phyloP scores from a whole-genome alignment of 1,284 basidiomycete species.

The Lentinula novae-zelandiae region DNA sequence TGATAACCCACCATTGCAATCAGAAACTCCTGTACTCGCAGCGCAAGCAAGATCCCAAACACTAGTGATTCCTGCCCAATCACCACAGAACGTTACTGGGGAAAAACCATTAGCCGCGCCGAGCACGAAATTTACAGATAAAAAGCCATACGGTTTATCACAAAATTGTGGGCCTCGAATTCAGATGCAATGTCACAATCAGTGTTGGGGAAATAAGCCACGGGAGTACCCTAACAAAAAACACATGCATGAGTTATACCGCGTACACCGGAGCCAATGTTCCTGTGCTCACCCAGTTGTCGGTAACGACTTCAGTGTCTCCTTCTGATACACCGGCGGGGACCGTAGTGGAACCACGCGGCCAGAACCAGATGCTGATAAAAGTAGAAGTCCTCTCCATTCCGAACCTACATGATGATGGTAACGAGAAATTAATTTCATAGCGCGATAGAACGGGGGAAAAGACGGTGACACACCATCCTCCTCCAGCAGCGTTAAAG shows the following conservation, averaged over 20 bases:
- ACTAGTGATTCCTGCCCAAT: background rate
- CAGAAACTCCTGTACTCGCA: conserved; percentile 36
- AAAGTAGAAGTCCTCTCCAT: conserved; percentile 40
- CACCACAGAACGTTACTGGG: conserved; percentile 28
- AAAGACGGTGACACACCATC: conserved; percentile 35
- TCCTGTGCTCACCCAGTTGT: conserved; percentile 35
- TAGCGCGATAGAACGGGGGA: background rate
- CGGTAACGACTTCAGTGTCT: conserved; percentile 32
- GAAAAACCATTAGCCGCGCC: background rate
- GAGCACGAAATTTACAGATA: background rate
- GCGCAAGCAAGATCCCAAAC: conserved; percentile 26
- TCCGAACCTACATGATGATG: conserved; percentile 30
- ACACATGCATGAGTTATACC: background rate
- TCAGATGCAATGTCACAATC: conserved; percentile 26
- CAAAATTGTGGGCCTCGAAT: conserved; percentile 33
- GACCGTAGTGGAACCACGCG: conserved; percentile 30
- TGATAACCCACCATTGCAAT: conserved; percentile 27
- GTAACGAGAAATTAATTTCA: background rate
- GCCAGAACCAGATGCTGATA: conserved; percentile 54
- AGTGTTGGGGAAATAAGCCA: conserved; percentile 29
- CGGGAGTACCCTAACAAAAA: conserved; percentile 27
- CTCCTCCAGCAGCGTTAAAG: conserved; percentile 59
- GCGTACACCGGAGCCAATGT: background rate
- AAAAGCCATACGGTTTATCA: conserved; percentile 26
- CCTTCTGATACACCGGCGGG: conserved; percentile 39